Evolutionary conservation across 805 yeast genomes (phyloP).

Genomic region (Candida parachauliodes): DNA sequence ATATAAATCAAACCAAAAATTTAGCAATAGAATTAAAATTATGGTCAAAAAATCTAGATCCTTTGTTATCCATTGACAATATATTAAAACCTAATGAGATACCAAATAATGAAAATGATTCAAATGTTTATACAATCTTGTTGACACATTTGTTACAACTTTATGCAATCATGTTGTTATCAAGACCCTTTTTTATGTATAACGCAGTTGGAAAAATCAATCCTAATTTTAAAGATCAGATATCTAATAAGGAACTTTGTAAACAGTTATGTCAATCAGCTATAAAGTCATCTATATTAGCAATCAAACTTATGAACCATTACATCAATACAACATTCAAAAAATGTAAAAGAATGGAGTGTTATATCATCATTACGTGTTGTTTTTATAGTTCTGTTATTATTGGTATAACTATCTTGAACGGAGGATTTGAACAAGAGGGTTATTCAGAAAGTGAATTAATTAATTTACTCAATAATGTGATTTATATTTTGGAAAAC

Average conservation of each 20-base stretch:
- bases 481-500: constrained; percentile 10
- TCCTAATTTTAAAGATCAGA: not conserved
- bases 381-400: constrained; percentile 14
- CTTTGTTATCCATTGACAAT: constrained; percentile 23
- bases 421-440: constrained; percentile 11
- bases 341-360: constrained; percentile 11
- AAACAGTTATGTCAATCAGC: constrained; percentile 14
- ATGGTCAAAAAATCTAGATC: constrained; percentile 31
- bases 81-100: constrained; percentile 15
- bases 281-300: constrained; percentile 14
- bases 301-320: constrained; percentile 14
- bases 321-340: constrained; percentile 12
- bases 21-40: constrained; percentile 33
- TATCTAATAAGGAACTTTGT: constrained; percentile 8
- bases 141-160: constrained; percentile 34
- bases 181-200: constrained; percentile 41
- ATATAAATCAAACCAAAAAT: constrained; percentile 25
- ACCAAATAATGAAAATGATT: constrained; percentile 11
- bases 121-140: constrained; percentile 18
- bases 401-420: constrained; percentile 9
- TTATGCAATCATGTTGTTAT: constrained; percentile 33
- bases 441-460: constrained; percentile 11
- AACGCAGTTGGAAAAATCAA: constrained; percentile 9
- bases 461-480: constrained; percentile 10
- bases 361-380: constrained; percentile 14